Percentiles rank a stretch among this genome's conserved stretches.
Evolutionary conservation across 441 rosid genomes (phyloP).

Genomic region (Erysimum cheiri): DNA sequence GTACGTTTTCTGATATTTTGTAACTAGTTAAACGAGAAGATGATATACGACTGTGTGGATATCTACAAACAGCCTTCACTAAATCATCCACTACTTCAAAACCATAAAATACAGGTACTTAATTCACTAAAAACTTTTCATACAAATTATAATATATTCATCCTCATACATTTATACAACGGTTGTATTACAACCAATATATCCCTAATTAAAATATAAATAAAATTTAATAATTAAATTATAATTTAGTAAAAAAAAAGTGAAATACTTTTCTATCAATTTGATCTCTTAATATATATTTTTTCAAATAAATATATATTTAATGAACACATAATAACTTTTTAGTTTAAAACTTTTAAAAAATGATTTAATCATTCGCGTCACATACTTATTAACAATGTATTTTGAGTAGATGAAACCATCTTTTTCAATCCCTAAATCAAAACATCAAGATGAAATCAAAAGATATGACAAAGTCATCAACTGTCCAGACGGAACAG

Average conservation of each 20-base stretch:
- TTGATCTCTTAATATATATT: too few relatives aligned
- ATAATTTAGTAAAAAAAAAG: too few relatives aligned
- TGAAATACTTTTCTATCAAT: too few relatives aligned
- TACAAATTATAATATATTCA: neutral
- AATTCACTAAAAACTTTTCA: neutral
- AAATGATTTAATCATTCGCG: too few relatives aligned
- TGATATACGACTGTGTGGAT: slow-evolving; percentile 19
- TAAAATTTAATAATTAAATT: too few relatives aligned
- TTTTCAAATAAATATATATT: too few relatives aligned
- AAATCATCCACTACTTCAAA: slow-evolving; percentile 16
- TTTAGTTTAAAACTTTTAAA: too few relatives aligned
- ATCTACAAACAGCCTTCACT: slow-evolving; percentile 22
- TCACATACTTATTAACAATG: neutral
- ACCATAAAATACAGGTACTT: slow-evolving; percentile 16
- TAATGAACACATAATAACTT: too few relatives aligned
- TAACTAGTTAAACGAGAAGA: slow-evolving; percentile 17
- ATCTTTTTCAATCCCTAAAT: neutral
- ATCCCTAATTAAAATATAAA: too few relatives aligned
- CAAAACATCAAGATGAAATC: neutral
- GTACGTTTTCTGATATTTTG: neutral
- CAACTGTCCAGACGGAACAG: slow-evolving; percentile 21
- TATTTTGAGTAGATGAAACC: slow-evolving; percentile 19
- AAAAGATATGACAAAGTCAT: neutral
- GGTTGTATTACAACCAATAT: too few relatives aligned
- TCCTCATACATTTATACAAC: too few relatives aligned